Conservation (phyloP, 352 stramenopile species). For the Phytophthora pluvialis region DNA sequence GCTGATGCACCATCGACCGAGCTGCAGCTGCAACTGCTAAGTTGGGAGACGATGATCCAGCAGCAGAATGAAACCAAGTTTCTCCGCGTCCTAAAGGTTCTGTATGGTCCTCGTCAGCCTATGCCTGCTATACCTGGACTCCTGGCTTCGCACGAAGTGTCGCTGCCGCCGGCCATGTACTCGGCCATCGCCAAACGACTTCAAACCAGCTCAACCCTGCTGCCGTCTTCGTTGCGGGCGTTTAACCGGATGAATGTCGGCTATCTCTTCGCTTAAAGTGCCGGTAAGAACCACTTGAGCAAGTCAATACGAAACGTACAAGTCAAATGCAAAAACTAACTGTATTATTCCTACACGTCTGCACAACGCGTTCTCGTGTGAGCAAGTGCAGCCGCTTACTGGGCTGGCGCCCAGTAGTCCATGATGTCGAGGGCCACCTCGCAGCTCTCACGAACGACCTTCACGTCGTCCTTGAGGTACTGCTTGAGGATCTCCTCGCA, state of each 20-base stretch:
- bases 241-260: constrained; percentile 70
- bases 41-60: constrained; percentile 76
- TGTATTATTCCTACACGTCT: constrained; percentile 38
- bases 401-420: constrained; percentile 93
- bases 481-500: constrained; percentile 90
- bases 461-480: constrained; percentile 75
- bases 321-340: constrained; percentile 16
- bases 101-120: constrained; percentile 42
- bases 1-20: not conserved
- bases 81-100: constrained; percentile 70
- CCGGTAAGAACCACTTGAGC: not conserved
- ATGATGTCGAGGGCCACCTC: constrained; percentile 97
- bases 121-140: constrained; percentile 16
- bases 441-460: constrained; percentile 95
- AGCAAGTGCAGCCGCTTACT: constrained; percentile 30
- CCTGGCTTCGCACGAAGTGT: constrained; percentile 42
- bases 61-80: constrained; percentile 35
- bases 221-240: constrained; percentile 52
- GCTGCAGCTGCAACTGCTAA: constrained; percentile 64
- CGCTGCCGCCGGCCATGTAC: constrained; percentile 41
- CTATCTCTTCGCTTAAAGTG: constrained; percentile 58
- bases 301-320: not conserved
- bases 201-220: constrained; percentile 45
- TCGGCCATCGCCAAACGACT: constrained; percentile 46
- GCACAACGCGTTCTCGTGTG: constrained; percentile 4